phyloP scores from a whole-genome alignment of 129 eudicot species.

The Heracleum sosnowskyi region DNA sequence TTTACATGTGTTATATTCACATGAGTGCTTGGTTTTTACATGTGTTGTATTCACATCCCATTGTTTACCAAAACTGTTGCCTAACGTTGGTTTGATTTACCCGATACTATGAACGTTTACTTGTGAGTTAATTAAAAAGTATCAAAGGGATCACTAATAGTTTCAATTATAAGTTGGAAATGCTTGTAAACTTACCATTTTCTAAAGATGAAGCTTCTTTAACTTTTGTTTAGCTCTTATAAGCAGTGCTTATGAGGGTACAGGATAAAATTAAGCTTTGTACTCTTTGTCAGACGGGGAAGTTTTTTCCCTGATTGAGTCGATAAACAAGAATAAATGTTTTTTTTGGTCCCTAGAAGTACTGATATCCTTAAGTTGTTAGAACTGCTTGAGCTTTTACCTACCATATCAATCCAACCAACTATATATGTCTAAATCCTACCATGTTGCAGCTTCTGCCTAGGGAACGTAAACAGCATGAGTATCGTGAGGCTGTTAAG shows the following conservation, averaged over 20 bases:
- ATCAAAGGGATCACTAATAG: not conserved
- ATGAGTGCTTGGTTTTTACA: not conserved
- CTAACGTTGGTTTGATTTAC: not conserved
- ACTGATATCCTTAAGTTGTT: not conserved
- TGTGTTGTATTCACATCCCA: not conserved
- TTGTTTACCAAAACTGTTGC: not conserved
- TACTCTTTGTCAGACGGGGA: not conserved
- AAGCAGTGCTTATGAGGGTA: not conserved
- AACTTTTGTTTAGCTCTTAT: not conserved
- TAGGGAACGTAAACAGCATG: conserved; percentile 87
- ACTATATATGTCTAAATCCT: conserved; percentile 1
- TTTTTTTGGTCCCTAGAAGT: not conserved
- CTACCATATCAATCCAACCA: not conserved
- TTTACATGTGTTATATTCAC: not conserved
- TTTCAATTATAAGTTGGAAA: not conserved
- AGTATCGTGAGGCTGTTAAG: conserved; percentile 74
- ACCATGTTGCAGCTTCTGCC: conserved; percentile 66
- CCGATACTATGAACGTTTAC: not conserved
- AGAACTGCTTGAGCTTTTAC: not conserved
- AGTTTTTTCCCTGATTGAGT: not conserved
- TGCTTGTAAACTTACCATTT: not conserved
- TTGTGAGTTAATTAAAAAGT: not conserved
- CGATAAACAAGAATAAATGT: not conserved
- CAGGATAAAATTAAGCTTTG: not conserved
- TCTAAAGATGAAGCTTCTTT: not conserved